These are phyloP conservation scores for Iris pallida DNA, from an alignment of 116 monocot species.

Conservation along the genomic window DNA sequence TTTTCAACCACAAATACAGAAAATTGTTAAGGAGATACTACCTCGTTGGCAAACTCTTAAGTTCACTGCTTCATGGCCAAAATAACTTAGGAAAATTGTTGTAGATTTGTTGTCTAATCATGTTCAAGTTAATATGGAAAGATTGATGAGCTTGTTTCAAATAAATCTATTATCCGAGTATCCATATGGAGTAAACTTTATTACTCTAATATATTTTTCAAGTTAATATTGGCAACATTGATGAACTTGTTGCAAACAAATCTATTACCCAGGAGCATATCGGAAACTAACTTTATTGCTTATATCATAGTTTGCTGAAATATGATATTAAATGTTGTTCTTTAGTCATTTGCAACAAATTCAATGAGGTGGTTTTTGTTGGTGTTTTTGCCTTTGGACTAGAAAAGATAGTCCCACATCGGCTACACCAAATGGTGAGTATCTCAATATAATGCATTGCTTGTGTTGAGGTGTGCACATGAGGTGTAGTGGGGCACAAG, in stretches of 20 bases:
- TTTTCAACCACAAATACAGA: conserved; percentile 86
- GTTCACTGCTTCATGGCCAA: conserved; percentile 56
- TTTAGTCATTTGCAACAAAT: too few relatives aligned
- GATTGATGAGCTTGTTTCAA: conserved; percentile 37
- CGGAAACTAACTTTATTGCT: neutral
- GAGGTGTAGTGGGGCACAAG: too few relatives aligned
- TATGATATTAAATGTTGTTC: neutral
- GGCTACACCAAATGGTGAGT: too few relatives aligned
- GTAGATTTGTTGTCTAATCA: conserved; percentile 30
- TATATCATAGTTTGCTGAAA: neutral
- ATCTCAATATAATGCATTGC: too few relatives aligned
- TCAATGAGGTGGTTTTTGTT: too few relatives aligned
- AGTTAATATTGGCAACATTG: conserved; percentile 80
- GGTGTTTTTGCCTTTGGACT: too few relatives aligned
- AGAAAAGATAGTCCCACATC: too few relatives aligned
- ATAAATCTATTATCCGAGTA: conserved; percentile 67
- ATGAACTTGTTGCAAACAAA: conserved; percentile 89
- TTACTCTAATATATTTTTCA: conserved; percentile 35
- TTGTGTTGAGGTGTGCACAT: too few relatives aligned
- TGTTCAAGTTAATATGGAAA: conserved; percentile 42
- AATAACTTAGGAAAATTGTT: conserved; percentile 36
- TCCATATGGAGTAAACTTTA: neutral
- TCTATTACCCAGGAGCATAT: conserved; percentile 42
- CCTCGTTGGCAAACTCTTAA: conserved; percentile 41
- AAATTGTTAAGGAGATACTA: conserved; percentile 82